These are phyloP conservation scores for Letharia lupina DNA, from an alignment of 495 filamentous ascomycete genomes.

Conservation along the genomic window DNA sequence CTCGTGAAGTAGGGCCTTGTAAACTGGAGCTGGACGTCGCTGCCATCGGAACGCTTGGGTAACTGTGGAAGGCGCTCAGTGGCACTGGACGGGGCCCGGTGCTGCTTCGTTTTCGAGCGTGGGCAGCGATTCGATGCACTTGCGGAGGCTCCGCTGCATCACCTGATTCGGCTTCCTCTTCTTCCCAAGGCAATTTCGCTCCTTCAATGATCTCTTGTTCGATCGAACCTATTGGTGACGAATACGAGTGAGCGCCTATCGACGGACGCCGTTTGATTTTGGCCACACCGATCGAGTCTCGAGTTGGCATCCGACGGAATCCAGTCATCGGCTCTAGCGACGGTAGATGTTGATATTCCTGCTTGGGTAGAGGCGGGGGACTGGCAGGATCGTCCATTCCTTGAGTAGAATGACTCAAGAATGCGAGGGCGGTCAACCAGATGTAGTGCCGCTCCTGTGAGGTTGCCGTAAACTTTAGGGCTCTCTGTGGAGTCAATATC, in stretches of 20 bases:
- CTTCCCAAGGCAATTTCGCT: constrained; percentile 19
- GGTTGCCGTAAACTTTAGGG: constrained; percentile 88
- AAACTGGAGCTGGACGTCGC: constrained; percentile 26
- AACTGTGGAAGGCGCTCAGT: constrained; percentile 25
- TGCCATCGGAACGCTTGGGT: constrained; percentile 23
- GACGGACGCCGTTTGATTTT: constrained; percentile 61
- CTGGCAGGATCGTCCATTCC: constrained; percentile 58
- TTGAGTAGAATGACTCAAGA: constrained; percentile 77
- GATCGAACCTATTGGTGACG: constrained; percentile 24
- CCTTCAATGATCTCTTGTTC: constrained; percentile 25
- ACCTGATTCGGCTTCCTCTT: constrained; percentile 26
- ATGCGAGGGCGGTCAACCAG: constrained; percentile 90
- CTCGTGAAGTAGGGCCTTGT: constrained; percentile 18
- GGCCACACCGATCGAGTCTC: constrained; percentile 84
- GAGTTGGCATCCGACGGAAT: constrained; percentile 58
- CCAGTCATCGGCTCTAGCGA: constrained; percentile 30
- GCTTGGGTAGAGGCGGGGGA: constrained; percentile 46
- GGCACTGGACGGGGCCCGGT: constrained; percentile 55
- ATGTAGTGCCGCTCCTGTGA: constrained; percentile 83
- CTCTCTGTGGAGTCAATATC: constrained; percentile 85
- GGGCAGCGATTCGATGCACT: constrained; percentile 53
- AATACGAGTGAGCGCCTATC: constrained; percentile 23
- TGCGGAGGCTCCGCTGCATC: constrained; percentile 67
- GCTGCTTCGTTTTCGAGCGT: constrained; percentile 77
- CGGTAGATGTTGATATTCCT: constrained; percentile 37